A percentile compares a stretch with the other conserved stretches of the same genome.
These are phyloP conservation scores for Betula pendula DNA, from an alignment of 306 rosid species.

Conservation along the genomic window DNA sequence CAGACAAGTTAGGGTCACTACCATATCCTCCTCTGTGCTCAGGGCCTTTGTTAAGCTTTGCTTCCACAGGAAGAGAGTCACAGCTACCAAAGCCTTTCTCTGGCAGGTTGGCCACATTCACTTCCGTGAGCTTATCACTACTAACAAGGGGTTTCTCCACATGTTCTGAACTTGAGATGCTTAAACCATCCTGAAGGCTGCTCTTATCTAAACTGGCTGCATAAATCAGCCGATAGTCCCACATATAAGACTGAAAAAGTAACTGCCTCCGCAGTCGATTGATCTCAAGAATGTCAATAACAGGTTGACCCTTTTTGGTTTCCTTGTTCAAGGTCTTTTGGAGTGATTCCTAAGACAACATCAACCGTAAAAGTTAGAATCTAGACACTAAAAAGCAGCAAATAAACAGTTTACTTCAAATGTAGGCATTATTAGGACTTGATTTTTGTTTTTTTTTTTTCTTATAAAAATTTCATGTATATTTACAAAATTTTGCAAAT, in stretches of 20 bases:
- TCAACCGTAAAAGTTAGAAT: slow-evolving; percentile 19
- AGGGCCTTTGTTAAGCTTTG: slow-evolving; percentile 34
- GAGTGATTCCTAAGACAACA: slow-evolving; percentile 60
- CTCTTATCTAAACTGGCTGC: slow-evolving; percentile 43
- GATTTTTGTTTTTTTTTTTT: neutral
- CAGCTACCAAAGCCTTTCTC: slow-evolving; percentile 45
- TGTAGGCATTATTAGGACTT: slow-evolving; percentile 22
- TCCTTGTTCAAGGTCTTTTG: slow-evolving; percentile 55
- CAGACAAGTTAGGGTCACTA: slow-evolving; percentile 34
- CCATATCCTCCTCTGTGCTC: slow-evolving; percentile 37
- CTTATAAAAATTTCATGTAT: neutral
- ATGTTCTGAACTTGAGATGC: slow-evolving; percentile 41
- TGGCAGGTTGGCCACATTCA: slow-evolving; percentile 31
- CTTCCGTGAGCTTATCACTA: slow-evolving; percentile 41
- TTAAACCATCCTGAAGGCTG: slow-evolving; percentile 34
- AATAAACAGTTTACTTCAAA: slow-evolving; percentile 22
- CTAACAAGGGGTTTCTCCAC: slow-evolving; percentile 37
- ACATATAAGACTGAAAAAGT: slow-evolving; percentile 76
- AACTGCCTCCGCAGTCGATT: slow-evolving; percentile 77
- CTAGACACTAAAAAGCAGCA: slow-evolving; percentile 17
- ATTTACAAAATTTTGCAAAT: neutral
- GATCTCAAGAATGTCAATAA: slow-evolving; percentile 80
- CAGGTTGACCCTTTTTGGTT: slow-evolving; percentile 56
- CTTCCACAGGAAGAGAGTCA: slow-evolving; percentile 39
- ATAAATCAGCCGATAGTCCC: slow-evolving; percentile 78